Evolutionary conservation across 2,329 filamentous ascomycete species (phyloP), one percentile per base, ranked within the genome.

Genomic region (Scedosporium dehoogii): DNA sequence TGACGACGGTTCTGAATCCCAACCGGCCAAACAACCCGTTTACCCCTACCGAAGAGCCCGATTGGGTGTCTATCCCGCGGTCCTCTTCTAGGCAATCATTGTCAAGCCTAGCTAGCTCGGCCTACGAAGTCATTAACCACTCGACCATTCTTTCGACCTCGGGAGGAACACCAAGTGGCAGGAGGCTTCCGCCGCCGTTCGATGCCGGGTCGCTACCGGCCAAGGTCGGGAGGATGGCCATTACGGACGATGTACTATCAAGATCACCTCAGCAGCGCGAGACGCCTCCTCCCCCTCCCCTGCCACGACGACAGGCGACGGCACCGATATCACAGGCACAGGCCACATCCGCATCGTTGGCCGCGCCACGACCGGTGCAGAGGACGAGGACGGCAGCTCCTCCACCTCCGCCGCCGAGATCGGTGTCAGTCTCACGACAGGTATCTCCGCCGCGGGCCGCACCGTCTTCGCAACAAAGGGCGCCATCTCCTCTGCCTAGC

Each of bases 11-110:
- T 2, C 81, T 90, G 23, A 97, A 96, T 71, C 85, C 88, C 1
- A 81, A 85, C 38, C 84, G 90, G 58, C 84, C 85, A 12, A 85
- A 89, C 0, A 97, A 97, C 69, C 94, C 94, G 0, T 97, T 96
- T 72, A 82, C 81, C 1, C 78, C 82, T 0, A 86, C 83, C 1
- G 81, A 87, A 38, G 90, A 96, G 72, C 84, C 88, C 9, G 92
- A 97, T 69, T 97, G 94, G 94, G 85, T 96, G 51, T 81, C 81
- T 3, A 78, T 88, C 5, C 80, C 84, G 23, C 76, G 83, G 38
- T 75, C 80, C 3, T 77, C 79, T 51, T 83, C 82, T 16, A 78
- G 81, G 44, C 72, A 82, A 33, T 82, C 81, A 0, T 77, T 81
- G 0, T 83, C 81, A 2, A 84, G 79, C 69, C 78, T 85, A 64